Conservation (phyloP, 2,329 filamentous ascomycete genomes). For the Spiromastix sp. region DNA sequence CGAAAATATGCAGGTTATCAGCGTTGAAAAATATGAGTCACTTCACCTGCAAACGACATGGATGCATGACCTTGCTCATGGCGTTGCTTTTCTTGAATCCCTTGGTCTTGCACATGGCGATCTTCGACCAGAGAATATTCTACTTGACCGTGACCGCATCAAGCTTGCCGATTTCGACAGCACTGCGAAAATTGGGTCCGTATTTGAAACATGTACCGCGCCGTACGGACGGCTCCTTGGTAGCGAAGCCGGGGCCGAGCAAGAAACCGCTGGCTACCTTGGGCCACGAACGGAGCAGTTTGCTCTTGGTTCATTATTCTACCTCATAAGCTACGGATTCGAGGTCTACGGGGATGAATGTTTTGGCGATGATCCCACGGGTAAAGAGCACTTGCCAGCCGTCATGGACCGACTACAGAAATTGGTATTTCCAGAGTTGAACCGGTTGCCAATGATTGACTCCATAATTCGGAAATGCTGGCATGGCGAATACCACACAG, state of each 20-base stretch:
- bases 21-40: not conserved
- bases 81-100: not conserved
- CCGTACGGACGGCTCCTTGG: not conserved
- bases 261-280: not conserved
- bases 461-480: not conserved
- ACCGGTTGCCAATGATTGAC: not conserved
- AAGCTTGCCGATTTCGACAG: not conserved
- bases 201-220: not conserved
- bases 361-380: not conserved
- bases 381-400: not conserved
- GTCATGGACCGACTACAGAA: not conserved
- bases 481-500: not conserved
- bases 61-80: slow-evolving; percentile 1
- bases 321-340: not conserved
- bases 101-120: not conserved
- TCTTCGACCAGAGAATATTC: slow-evolving; percentile 1
- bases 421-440: not conserved
- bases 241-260: not conserved
- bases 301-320: not conserved
- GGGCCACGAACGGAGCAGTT: slow-evolving; percentile 1
- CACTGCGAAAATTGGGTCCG: not conserved
- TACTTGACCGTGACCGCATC: not conserved
- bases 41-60: not conserved
- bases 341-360: slow-evolving; percentile 1
- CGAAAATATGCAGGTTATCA: not conserved